Percentiles rank a stretch among this genome's conserved stretches.
These are phyloP conservation scores for Erodium texanum DNA, from an alignment of 441 rosid species.

Conservation along the genomic window DNA sequence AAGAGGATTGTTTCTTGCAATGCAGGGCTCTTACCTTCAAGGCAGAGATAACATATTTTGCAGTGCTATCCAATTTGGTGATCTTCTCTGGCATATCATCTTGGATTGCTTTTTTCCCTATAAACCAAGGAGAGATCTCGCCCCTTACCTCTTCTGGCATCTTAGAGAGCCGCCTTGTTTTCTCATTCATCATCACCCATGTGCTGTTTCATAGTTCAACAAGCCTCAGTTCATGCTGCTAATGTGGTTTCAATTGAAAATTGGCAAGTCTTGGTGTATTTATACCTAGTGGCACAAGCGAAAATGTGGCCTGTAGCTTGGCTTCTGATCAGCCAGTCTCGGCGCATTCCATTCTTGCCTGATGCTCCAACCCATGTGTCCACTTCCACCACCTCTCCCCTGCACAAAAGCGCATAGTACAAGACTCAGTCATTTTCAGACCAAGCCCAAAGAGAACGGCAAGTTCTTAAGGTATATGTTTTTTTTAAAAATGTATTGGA, in stretches of 20 bases:
- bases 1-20: background rate
- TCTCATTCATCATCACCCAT: conserved; percentile 73
- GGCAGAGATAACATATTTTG: conserved; percentile 39
- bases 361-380: conserved; percentile 78
- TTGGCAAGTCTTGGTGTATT: no score
- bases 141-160: conserved; percentile 62
- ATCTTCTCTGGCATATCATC: conserved; percentile 49
- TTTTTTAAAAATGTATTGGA: background rate
- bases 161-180: conserved; percentile 57
- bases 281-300: conserved; percentile 55
- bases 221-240: no score
- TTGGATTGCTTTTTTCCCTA: conserved; percentile 47
- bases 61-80: conserved; percentile 41
- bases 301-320: conserved; percentile 57
- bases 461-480: background rate
- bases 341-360: conserved; percentile 65
- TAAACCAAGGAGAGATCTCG: conserved; percentile 66
- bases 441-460: no score
- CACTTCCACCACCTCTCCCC: conserved; percentile 65
- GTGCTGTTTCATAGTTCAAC: conserved; percentile 30
- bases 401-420: conserved; percentile 15
- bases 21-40: conserved; percentile 36
- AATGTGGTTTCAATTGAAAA: no score
- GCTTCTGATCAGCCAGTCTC: conserved; percentile 61
- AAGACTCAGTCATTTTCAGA: no score